Base-by-base conservation (phyloP, 768 basidiomycete genomes). In the Collybia mongolica region DNA sequence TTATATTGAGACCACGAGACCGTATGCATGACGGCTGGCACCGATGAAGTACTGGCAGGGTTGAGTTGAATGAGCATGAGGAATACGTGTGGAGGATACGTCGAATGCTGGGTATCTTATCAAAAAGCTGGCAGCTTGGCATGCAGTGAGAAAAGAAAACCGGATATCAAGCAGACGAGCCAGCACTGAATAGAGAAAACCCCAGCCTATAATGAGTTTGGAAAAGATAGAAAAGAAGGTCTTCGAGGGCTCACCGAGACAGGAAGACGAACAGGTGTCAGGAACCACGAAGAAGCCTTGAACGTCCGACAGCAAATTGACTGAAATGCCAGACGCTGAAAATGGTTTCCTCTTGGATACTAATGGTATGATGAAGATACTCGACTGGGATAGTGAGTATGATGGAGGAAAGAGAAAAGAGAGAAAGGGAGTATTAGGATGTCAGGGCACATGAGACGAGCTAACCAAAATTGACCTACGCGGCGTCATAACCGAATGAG, bases 21-120 rank as follows among this genome's bases (percentile, higher is more conserved):
- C 2, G 72, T 76, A 64, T 86, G 85, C 56, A 84, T 72, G 52
- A 89, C 77, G 37, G 77, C 74, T 11, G 83, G 76, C 26, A 75
- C 57, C 32, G 32, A 32, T 2, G 32, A 32, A 32, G 32, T 32
- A 32, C 32, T 32, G 6, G 32, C 32, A 32, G 32, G 32, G 11
- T 32, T 32, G 32, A 32, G 32, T 32, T 32, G 32, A 9, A 37
- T 76, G 69, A 2, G 69, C 56, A 3, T 32, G 32, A 9, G 32
- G 32, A 26, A 32, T 32, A 32, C 11, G 32, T 11, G 14, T 14
- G 11, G 14, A 32, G 14, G 3, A 14, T 12, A 32, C 5, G 32
- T 72, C 66, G 3, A 73, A 70, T 23, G 68, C 60, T 19, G 88
- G 78, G 32, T 32, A 32, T 32, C 32, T 32, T 32, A 32, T 32